phyloP scores from a whole-genome alignment of 306 rosid genomes.

The Quercus bicolor region DNA sequence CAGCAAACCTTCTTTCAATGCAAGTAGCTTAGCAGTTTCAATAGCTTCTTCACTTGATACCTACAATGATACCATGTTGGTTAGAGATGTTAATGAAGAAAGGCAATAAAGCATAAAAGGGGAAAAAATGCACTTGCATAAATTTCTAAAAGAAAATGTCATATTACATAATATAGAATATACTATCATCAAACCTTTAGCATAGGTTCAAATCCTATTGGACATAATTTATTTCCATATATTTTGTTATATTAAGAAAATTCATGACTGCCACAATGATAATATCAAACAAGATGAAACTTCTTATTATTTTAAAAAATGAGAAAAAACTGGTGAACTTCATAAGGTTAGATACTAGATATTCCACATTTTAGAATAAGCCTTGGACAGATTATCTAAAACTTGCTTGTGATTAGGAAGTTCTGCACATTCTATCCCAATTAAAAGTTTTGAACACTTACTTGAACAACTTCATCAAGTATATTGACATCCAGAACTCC shows the following conservation, averaged over 20 bases:
- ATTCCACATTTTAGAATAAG: background rate
- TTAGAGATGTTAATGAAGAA: background rate
- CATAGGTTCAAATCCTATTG: too few species aligned
- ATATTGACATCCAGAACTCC: constrained; percentile 73
- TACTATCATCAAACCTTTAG: background rate
- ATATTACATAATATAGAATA: background rate
- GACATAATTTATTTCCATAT: too few species aligned
- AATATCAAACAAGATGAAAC: background rate
- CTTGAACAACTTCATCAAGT: constrained; percentile 83
- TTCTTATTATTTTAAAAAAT: background rate
- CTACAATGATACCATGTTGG: constrained; percentile 36
- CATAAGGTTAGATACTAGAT: background rate
- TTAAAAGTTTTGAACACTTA: constrained; percentile 35
- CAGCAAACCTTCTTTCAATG: constrained; percentile 84
- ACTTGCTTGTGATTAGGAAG: background rate
- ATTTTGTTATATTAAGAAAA: background rate
- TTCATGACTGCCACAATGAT: background rate
- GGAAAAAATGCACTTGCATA: background rate
- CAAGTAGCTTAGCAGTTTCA: constrained; percentile 81
- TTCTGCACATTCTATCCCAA: background rate
- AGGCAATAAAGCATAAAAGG: background rate
- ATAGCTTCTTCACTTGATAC: constrained; percentile 86
- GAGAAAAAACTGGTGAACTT: background rate
- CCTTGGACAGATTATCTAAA: background rate
- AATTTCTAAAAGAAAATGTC: background rate